phyloP scores from a whole-genome alignment of 2,329 filamentous ascomycete genomes.

The Curvularia hawaiiensis region DNA sequence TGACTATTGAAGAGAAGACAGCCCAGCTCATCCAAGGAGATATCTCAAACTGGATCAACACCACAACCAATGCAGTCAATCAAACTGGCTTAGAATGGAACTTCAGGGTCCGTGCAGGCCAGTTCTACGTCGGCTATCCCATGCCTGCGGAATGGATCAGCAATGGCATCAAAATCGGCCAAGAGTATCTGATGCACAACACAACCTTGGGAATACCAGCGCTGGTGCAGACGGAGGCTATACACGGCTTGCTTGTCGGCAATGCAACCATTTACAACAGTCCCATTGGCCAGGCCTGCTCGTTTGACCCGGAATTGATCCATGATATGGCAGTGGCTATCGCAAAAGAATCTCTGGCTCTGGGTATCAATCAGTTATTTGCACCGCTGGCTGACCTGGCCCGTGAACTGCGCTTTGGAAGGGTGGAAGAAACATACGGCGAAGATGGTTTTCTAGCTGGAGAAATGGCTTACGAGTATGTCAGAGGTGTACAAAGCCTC shows the following conservation, averaged over 20 bases:
- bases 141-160: slow-evolving; percentile 67
- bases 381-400: slow-evolving; percentile 73
- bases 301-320: slow-evolving; percentile 69
- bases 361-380: slow-evolving; percentile 76
- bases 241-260: slow-evolving; percentile 72
- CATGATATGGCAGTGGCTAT: slow-evolving; percentile 71
- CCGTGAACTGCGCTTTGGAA: slow-evolving; percentile 71
- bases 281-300: slow-evolving; percentile 73
- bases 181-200: slow-evolving; percentile 71
- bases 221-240: slow-evolving; percentile 74
- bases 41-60: slow-evolving; percentile 74
- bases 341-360: slow-evolving; percentile 66
- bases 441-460: slow-evolving; percentile 73
- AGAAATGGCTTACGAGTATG: slow-evolving; percentile 67
- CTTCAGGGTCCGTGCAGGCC: slow-evolving; percentile 68
- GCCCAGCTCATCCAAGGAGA: slow-evolving; percentile 69
- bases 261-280: slow-evolving; percentile 83
- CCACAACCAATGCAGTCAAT: slow-evolving; percentile 70
- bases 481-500: slow-evolving; percentile 65
- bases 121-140: slow-evolving; percentile 74
- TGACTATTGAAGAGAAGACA: slow-evolving; percentile 77
- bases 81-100: slow-evolving; percentile 68
- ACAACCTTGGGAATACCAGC: slow-evolving; percentile 72
- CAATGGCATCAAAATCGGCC: slow-evolving; percentile 66
- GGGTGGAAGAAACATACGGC: slow-evolving; percentile 75